These are phyloP conservation scores for Geotrichum citri-aurantii DNA, from an alignment of 1,139 yeast genomes.

Conservation along the genomic window DNA sequence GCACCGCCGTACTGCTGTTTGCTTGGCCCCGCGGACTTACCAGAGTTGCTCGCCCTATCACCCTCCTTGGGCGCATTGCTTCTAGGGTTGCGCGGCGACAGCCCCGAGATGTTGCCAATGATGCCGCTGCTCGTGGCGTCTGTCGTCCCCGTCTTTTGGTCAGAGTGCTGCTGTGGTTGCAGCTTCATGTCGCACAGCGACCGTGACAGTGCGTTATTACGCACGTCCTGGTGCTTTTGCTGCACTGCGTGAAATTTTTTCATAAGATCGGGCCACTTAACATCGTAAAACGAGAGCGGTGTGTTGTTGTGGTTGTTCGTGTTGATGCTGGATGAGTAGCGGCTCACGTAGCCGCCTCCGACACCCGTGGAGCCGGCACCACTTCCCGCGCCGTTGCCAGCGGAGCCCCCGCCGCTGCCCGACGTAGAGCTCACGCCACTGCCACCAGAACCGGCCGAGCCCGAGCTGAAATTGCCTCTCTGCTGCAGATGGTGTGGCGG, in stretches of 20 bases:
- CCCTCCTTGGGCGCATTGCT: not conserved
- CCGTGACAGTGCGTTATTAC: constrained; percentile 18
- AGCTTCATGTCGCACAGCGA: constrained; percentile 12
- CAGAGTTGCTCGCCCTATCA: not conserved
- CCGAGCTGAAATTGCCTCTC: not conserved
- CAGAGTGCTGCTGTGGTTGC: not conserved
- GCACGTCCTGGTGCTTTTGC: constrained; percentile 46
- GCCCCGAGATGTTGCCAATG: constrained; percentile 12
- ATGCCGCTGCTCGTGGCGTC: constrained; percentile 2
- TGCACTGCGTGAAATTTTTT: constrained; percentile 59
- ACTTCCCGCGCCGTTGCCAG: not conserved
- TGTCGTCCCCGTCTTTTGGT: not conserved
- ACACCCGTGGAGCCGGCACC: not conserved
- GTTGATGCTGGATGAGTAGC: constrained; percentile 12
- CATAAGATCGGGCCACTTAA: constrained; percentile 51
- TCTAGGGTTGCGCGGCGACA: constrained; percentile 3
- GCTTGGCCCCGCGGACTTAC: not conserved
- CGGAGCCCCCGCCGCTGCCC: constrained; percentile 3
- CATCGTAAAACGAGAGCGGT: constrained; percentile 22
- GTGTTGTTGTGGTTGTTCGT: constrained; percentile 12
- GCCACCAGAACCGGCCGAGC: not conserved
- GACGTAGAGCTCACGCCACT: constrained; percentile 1
- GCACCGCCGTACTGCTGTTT: not conserved
- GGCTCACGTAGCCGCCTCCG: constrained; percentile 12
- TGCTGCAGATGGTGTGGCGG: constrained; percentile 13